Percentiles rank a stretch among this genome's conserved stretches.
Evolutionary conservation across 139 green algal genomes (phyloP).

Genomic region (Coelastrella sp.): DNA sequence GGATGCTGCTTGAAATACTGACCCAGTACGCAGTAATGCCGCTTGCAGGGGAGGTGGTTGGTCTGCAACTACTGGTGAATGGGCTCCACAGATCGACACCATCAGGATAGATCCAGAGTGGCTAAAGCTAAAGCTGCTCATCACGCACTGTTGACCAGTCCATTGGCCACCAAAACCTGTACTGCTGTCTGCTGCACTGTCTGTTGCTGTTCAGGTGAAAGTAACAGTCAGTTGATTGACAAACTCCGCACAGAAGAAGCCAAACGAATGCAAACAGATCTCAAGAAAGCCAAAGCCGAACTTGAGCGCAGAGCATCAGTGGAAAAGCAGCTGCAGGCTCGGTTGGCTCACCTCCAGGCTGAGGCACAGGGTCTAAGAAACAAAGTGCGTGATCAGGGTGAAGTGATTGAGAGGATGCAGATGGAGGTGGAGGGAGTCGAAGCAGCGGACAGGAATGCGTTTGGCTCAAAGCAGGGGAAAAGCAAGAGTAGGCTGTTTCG

Average conservation of each 20-base stretch:
- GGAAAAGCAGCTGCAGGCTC: not conserved
- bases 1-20: no score
- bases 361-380: not conserved
- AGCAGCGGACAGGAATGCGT: not conserved
- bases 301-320: not conserved
- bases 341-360: not conserved
- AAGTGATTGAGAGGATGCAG: not conserved
- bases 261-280: not conserved
- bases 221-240: not conserved
- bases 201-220: not conserved
- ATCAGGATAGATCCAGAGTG: no score
- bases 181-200: not conserved
- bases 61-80: no score
- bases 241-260: not conserved
- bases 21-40: no score
- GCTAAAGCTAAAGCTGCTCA: no score
- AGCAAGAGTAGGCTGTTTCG: not conserved
- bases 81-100: no score
- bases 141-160: no score
- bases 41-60: no score
- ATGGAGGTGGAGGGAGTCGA: not conserved
- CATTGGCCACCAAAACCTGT: no score
- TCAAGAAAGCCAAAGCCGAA: not conserved
- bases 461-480: not conserved
- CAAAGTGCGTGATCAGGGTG: not conserved